Evolutionary conservation across 495 filamentous ascomycete species (phyloP).

Genomic region (Lophiotrema nucula): DNA sequence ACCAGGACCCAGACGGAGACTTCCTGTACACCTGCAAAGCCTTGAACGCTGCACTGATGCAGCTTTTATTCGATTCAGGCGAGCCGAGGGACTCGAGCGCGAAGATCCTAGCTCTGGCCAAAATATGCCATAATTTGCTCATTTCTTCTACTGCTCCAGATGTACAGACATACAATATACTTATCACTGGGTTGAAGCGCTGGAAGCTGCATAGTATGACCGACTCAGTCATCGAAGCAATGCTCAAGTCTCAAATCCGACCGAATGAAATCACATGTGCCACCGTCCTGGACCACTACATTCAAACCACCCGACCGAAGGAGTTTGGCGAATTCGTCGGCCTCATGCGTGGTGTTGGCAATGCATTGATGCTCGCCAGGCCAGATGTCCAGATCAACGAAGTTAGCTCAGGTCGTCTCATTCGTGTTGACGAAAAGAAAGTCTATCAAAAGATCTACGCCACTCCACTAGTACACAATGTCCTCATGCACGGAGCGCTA

Average conservation of each 20-base stretch:
- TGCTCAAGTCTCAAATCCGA: constrained; percentile 49
- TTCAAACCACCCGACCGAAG: constrained; percentile 21
- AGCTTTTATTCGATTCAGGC: neutral
- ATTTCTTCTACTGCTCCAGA: constrained; percentile 55
- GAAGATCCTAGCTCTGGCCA: constrained; percentile 44
- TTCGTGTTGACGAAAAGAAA: constrained; percentile 29
- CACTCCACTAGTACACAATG: constrained; percentile 37
- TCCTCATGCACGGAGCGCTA: constrained; percentile 37
- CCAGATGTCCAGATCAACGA: constrained; percentile 36
- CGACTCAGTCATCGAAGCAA: constrained; percentile 52
- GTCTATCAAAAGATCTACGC: constrained; percentile 39
- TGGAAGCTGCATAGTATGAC: constrained; percentile 52
- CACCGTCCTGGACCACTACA: constrained; percentile 57
- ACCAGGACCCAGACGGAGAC: constrained; percentile 34
- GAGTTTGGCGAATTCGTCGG: constrained; percentile 32
- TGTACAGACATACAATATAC: constrained; percentile 63
- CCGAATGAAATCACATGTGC: constrained; percentile 56
- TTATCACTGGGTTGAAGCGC: constrained; percentile 58
- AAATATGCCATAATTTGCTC: constrained; percentile 68
- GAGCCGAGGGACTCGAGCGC: neutral
- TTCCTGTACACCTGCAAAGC: constrained; percentile 17
- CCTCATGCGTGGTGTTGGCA: constrained; percentile 35
- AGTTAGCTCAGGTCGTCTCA: constrained; percentile 20
- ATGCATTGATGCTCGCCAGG: constrained; percentile 35
- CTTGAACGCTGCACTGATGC: constrained; percentile 32